phyloP scores from a whole-genome alignment of 148 eudicot genomes.

The Suaeda aralocaspica region DNA sequence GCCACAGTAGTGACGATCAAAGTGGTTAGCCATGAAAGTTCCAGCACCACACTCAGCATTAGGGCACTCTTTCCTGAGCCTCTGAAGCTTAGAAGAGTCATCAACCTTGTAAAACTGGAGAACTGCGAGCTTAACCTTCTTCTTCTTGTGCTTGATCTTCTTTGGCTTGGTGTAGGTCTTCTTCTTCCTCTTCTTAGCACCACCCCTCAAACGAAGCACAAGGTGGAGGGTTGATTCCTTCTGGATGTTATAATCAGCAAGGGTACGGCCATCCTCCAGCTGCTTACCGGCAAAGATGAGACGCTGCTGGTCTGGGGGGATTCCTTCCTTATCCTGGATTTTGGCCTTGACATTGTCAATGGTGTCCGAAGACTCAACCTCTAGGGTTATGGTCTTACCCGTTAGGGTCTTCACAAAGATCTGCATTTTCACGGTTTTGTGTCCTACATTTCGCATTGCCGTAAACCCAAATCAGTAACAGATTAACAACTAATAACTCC shows the following conservation, averaged over 20 bases:
- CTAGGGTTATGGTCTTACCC: slow-evolving; percentile 37
- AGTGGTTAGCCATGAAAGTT: slow-evolving; percentile 42
- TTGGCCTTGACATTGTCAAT: slow-evolving; percentile 39
- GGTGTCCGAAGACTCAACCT: slow-evolving; percentile 35
- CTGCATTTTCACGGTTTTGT: slow-evolving; percentile 30
- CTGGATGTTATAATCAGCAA: slow-evolving; percentile 42
- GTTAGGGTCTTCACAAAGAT: slow-evolving; percentile 43
- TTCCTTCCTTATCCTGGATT: slow-evolving; percentile 38
- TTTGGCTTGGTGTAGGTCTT: slow-evolving; percentile 47
- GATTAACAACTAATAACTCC: background rate
- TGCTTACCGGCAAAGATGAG: slow-evolving; percentile 38
- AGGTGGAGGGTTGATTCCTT: slow-evolving; percentile 41
- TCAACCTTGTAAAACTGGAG: slow-evolving; percentile 39
- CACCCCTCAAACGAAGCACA: slow-evolving; percentile 39
- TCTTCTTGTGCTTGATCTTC: slow-evolving; percentile 46
- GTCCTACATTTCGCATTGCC: background rate
- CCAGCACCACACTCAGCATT: slow-evolving; percentile 40
- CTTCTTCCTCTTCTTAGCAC: slow-evolving; percentile 48
- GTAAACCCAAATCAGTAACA: background rate
- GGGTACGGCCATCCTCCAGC: slow-evolving; percentile 33
- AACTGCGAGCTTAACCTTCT: slow-evolving; percentile 37
- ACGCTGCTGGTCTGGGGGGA: slow-evolving; percentile 36
- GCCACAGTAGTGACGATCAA: slow-evolving; percentile 42
- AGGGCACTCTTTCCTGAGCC: slow-evolving; percentile 39
- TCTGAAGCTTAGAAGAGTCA: slow-evolving; percentile 37